Evolutionary conservation across 2,329 filamentous ascomycete genomes (phyloP).

Genomic region (Emmonsiellopsis sp.): DNA sequence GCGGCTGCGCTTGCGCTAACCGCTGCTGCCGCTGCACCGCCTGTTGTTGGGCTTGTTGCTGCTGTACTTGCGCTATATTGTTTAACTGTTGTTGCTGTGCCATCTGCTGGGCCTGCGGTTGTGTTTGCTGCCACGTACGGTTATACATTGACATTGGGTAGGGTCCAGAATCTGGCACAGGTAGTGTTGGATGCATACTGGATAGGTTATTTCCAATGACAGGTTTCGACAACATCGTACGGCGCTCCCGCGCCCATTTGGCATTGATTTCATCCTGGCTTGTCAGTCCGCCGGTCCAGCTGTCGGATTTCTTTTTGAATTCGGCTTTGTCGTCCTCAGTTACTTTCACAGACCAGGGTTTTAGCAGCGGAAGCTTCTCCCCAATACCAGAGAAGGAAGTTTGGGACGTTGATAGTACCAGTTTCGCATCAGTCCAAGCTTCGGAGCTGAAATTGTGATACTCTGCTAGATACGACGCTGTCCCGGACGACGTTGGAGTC

Average conservation of each 20-base stretch:
- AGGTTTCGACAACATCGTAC: too few relatives aligned
- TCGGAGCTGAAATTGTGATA: conserved; percentile 55
- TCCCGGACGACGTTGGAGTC: conserved; percentile 43
- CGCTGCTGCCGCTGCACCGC: neutral
- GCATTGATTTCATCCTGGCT: conserved; percentile 9
- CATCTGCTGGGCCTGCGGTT: neutral
- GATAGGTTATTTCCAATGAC: neutral
- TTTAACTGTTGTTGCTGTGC: conserved; percentile 1
- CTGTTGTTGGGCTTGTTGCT: conserved; percentile 9
- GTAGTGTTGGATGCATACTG: neutral
- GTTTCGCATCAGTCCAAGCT: conserved; percentile 51
- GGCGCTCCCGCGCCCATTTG: neutral
- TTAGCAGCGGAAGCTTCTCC: conserved; percentile 46
- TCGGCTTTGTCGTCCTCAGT: conserved; percentile 19
- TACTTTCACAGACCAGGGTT: conserved; percentile 49
- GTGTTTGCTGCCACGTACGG: too few relatives aligned
- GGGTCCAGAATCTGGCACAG: neutral
- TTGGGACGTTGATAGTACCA: conserved; percentile 55
- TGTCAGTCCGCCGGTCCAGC: conserved; percentile 9
- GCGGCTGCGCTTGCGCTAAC: neutral
- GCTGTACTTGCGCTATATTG: neutral
- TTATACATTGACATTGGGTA: too few relatives aligned
- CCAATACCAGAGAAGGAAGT: conserved; percentile 48
- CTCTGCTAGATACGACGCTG: conserved; percentile 52
- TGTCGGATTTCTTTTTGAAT: conserved; percentile 12